Evolutionary conservation across 768 basidiomycete species (phyloP).

Genomic region (Phylloporus sp.): DNA sequence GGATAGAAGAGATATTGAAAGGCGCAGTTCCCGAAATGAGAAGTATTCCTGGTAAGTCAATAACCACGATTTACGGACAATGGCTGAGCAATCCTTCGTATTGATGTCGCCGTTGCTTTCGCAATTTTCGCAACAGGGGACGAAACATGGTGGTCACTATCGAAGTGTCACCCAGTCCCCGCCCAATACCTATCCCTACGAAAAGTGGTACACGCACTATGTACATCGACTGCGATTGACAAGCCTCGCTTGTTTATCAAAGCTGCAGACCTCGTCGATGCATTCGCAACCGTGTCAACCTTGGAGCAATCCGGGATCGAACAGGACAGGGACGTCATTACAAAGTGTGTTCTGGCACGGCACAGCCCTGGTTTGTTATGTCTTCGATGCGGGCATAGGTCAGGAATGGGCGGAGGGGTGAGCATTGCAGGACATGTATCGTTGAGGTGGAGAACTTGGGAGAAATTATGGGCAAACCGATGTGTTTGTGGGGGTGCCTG

Average conservation of each 20-base stretch:
- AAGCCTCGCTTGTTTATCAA: conserved; percentile 70
- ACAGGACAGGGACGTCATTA: conserved; percentile 53
- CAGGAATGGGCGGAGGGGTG: conserved; percentile 38
- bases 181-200: conserved; percentile 41
- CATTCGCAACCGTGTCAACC: conserved; percentile 41
- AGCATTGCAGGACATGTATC: conserved; percentile 31
- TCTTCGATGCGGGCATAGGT: conserved; percentile 58
- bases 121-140: conserved; percentile 34
- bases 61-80: neutral
- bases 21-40: conserved; percentile 27
- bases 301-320: conserved; percentile 36
- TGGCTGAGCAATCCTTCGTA: neutral
- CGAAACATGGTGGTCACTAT: conserved; percentile 48
- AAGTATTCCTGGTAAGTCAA: conserved; percentile 24
- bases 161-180: conserved; percentile 53
- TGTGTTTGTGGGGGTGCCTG: conserved; percentile 75
- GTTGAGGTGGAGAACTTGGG: conserved; percentile 57
- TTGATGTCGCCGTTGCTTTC: neutral
- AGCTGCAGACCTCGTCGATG: conserved; percentile 64
- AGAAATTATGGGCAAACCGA: conserved; percentile 50
- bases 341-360: conserved; percentile 48
- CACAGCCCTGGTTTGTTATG: conserved; percentile 42
- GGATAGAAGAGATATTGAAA: conserved; percentile 45
- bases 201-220: conserved; percentile 43
- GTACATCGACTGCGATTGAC: conserved; percentile 47